A percentile compares a stretch with the other conserved stretches of the same genome.
phyloP scores from a whole-genome alignment of 2,329 filamentous ascomycete genomes.

The Orbilia oligospora region DNA sequence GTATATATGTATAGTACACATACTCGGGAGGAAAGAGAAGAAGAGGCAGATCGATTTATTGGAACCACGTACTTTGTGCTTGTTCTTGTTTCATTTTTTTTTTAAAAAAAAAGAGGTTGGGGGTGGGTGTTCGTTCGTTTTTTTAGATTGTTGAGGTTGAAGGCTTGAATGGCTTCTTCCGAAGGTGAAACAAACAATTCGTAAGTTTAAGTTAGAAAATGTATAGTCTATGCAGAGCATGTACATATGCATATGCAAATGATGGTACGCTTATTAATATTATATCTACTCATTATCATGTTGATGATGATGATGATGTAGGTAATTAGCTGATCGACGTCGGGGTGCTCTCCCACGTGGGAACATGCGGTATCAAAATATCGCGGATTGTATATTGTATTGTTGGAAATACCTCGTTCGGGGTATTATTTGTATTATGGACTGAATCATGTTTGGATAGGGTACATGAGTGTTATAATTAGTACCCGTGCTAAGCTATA shows the following conservation, averaged over 20 bases:
- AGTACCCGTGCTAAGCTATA: neutral
- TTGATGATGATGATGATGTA: neutral
- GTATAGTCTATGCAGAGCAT: too few relatives aligned
- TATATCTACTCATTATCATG: too few relatives aligned
- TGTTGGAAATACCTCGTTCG: too few relatives aligned
- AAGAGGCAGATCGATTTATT: neutral
- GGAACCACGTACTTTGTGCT: neutral
- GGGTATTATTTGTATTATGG: neutral
- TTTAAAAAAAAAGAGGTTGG: neutral
- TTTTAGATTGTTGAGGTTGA: constrained; percentile 1
- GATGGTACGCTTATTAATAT: too few relatives aligned
- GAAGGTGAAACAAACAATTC: neutral
- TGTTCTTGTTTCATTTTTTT: neutral
- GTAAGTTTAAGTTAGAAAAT: neutral
- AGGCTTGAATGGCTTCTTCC: neutral
- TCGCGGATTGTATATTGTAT: neutral
- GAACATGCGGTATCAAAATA: neutral
- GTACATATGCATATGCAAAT: too few relatives aligned
- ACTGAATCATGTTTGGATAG: neutral
- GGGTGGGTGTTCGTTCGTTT: neutral
- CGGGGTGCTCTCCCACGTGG: neutral
- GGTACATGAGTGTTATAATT: neutral
- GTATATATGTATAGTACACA: neutral
- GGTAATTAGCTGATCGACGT: constrained; percentile 1
- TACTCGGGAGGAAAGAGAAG: neutral